Conservation (phyloP, 2,329 filamentous ascomycete genomes). For the Chaetomium globosum region DNA sequence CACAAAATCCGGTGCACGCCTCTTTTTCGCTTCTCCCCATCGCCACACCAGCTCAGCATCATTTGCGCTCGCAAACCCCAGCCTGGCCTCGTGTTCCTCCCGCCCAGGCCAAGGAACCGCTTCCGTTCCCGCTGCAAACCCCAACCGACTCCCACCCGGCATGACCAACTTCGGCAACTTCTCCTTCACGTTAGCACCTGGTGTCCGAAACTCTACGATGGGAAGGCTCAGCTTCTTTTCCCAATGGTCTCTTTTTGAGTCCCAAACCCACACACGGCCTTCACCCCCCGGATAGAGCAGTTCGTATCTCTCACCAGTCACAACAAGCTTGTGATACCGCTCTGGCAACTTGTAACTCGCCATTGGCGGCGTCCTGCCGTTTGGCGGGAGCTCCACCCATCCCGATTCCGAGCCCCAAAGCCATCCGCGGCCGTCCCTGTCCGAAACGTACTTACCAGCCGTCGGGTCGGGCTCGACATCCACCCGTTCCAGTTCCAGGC, state of each 20-base stretch:
- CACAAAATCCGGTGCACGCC: neutral
- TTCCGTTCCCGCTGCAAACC: neutral
- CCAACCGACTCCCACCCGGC: slow-evolving; percentile 1
- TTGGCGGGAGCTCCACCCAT: neutral
- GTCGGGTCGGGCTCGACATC: neutral
- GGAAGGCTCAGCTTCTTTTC: neutral
- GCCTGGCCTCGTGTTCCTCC: neutral
- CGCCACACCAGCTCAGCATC: neutral
- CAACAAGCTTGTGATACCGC: neutral
- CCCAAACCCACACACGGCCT: neutral
- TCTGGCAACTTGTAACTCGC: neutral
- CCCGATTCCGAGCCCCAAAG: neutral
- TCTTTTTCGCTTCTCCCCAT: neutral
- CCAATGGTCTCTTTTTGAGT: neutral
- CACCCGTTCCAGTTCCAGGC: neutral
- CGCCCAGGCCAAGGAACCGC: neutral
- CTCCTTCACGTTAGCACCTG: neutral
- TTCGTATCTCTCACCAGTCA: neutral
- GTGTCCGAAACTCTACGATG: neutral
- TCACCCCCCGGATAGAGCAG: neutral
- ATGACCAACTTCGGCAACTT: neutral
- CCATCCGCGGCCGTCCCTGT: neutral
- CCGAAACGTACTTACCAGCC: neutral
- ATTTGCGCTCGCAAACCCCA: neutral
- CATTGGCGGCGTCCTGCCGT: neutral